Percentiles rank a stretch among this genome's conserved stretches.
These are phyloP conservation scores for Plasmodium coatneyi DNA, from an alignment of 169 alveolate species.

Conservation along the genomic window DNA sequence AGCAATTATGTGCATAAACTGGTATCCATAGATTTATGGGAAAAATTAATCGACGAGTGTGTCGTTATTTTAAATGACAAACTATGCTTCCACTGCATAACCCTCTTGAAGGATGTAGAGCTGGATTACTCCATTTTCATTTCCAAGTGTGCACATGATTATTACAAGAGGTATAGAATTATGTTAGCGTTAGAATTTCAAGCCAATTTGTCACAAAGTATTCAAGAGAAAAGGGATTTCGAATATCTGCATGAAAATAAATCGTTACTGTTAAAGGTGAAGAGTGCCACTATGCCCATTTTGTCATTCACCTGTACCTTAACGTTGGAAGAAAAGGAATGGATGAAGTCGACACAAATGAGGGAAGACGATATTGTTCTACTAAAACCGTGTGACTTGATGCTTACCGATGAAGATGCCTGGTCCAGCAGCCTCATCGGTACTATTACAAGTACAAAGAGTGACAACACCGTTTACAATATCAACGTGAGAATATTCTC, in stretches of 20 bases:
- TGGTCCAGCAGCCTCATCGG: conserved; percentile 76
- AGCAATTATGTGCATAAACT: conserved; percentile 59
- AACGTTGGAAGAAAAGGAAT: conserved; percentile 71
- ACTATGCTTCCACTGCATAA: conserved; percentile 53
- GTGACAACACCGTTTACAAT: conserved; percentile 53
- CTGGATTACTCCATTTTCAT: conserved; percentile 73
- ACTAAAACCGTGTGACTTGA: conserved; percentile 73
- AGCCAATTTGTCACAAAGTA: conserved; percentile 71
- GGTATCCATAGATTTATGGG: conserved; percentile 75
- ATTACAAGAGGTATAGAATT: conserved; percentile 68
- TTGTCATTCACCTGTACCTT: conserved; percentile 71
- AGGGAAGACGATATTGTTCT: conserved; percentile 84
- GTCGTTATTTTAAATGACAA: conserved; percentile 55
- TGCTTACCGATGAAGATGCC: conserved; percentile 71
- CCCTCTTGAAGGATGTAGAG: conserved; percentile 44
- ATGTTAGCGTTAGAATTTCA: conserved; percentile 74
- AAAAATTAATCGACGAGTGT: conserved; percentile 73
- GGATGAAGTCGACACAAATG: conserved; percentile 75
- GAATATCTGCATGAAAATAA: conserved; percentile 75
- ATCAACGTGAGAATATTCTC: conserved; percentile 69
- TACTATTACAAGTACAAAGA: conserved; percentile 52
- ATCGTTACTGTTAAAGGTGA: conserved; percentile 58
- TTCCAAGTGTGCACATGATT: conserved; percentile 75
- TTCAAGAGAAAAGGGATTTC: conserved; percentile 70
- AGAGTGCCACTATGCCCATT: conserved; percentile 71